phyloP scores from a whole-genome alignment of 1,139 yeast species.

The Yamadazyma friedrichii region DNA sequence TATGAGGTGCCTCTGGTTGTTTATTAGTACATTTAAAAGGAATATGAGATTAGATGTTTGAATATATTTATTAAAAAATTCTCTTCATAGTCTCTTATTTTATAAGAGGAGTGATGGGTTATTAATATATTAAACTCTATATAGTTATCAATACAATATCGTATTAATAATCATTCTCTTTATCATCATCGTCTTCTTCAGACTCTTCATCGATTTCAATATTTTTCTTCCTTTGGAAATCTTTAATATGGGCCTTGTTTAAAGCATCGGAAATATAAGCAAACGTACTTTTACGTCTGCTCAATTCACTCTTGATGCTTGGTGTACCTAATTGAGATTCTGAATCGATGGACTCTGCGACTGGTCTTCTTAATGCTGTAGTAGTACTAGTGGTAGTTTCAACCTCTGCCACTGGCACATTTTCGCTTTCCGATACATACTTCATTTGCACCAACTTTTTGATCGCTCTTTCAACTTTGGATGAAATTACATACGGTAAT shows the following conservation, averaged over 20 bases:
- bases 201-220: constrained; percentile 33
- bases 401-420: background rate
- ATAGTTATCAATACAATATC: too few relatives aligned
- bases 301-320: constrained; percentile 6
- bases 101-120: too few relatives aligned
- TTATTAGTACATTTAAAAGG: background rate
- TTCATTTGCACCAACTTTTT: constrained; percentile 38
- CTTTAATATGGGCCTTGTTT: constrained; percentile 82
- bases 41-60: too few relatives aligned
- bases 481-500: constrained; percentile 65
- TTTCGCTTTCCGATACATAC: constrained; percentile 16
- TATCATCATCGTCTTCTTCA: constrained; percentile 44
- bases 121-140: too few relatives aligned
- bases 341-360: constrained; percentile 10
- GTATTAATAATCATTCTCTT: constrained; percentile 11
- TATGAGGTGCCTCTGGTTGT: background rate
- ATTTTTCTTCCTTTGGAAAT: constrained; percentile 70
- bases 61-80: too few relatives aligned
- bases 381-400: constrained; percentile 8
- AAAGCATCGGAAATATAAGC: constrained; percentile 57
- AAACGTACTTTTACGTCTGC: constrained; percentile 35
- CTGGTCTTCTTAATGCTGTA: constrained; percentile 14
- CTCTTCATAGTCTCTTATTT: too few relatives aligned
- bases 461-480: constrained; percentile 38
- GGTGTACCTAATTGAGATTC: constrained; percentile 7